Evolutionary conservation across 208 protist species (phyloP).

Genomic region (Naegleria gruberi): DNA sequence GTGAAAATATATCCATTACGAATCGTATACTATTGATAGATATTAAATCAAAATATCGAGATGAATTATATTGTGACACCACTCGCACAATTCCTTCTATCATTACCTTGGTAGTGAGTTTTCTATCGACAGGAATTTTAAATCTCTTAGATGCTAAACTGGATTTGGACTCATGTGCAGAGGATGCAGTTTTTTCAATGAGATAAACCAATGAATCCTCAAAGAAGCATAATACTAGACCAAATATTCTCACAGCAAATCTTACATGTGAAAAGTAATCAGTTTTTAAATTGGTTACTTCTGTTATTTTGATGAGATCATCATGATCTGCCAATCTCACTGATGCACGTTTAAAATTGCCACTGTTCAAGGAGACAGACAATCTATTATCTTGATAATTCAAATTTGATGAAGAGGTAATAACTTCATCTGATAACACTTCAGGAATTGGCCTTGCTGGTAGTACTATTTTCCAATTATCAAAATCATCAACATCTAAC

Average conservation of each 20-base stretch:
- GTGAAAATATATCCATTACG: neutral
- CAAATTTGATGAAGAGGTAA: neutral
- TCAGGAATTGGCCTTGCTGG: neutral
- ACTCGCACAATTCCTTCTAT: neutral
- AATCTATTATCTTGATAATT: neutral
- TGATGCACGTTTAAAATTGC: neutral
- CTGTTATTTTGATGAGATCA: neutral
- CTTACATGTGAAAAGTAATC: neutral
- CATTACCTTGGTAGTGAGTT: neutral
- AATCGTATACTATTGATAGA: neutral
- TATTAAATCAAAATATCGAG: neutral
- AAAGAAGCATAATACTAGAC: neutral
- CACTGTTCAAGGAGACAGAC: neutral
- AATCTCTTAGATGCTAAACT: neutral
- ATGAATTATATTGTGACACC: neutral
- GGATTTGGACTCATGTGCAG: neutral
- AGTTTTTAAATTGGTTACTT: neutral
- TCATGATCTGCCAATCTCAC: neutral
- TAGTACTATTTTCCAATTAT: neutral
- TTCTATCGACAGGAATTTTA: neutral
- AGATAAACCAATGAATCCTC: neutral
- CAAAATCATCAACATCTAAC: neutral
- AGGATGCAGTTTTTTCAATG: neutral
- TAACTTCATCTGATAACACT: neutral
- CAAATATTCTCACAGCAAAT: neutral